Base-by-base conservation (phyloP, 2,329 filamentous ascomycete species). In the Fusarium zealandicum region DNA sequence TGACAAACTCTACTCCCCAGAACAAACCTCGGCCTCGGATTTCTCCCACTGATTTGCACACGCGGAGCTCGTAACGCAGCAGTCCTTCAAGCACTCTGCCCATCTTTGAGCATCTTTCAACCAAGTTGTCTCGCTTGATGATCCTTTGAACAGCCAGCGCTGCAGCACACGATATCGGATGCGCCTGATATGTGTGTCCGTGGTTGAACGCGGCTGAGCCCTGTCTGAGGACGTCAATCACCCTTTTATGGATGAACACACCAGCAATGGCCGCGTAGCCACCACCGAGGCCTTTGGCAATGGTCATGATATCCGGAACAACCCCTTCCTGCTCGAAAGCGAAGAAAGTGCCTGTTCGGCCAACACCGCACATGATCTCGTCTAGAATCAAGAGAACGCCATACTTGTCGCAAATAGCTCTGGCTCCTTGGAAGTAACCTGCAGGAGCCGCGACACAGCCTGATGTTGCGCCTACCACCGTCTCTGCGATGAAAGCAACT, bases 321-420 rank as follows among this genome's bases (percentile, higher is more conserved):
- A 67, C 42, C 7, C 57, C 64, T 20, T 10, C 76, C 76, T 60
- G 77, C 76, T 20, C 73, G 79, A 82, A 88, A 1, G 84, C 82
- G 72, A 89, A 80, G 66, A 88, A 70, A 11, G 76, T 82, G 0
- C 84, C 85, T 0, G 78, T 80, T 7, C 85, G 78, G 6, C 85
- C 85, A 72, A 83, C 81, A 11, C 85, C 85, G 48, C 81, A 86
- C 87, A 90, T 90, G 58, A 90, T 80, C 68, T 82, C 78, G 56
- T 83, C 81, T 0, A 82, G 51, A 17, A 81, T 73, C 12, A 84
- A 71, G 8, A 85, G 72, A 1, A 80, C 77, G 1, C 79, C 80
- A 54, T 84, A 72, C 32, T 76, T 76, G 22, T 79, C 73, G 67
- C 83, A 86, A 0, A 87, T 72, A 0, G 70, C 63, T 39, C 78